Evolutionary conservation across 2,329 filamentous ascomycete genomes (phyloP).

Genomic region (Plectosphaerella cucumerina): DNA sequence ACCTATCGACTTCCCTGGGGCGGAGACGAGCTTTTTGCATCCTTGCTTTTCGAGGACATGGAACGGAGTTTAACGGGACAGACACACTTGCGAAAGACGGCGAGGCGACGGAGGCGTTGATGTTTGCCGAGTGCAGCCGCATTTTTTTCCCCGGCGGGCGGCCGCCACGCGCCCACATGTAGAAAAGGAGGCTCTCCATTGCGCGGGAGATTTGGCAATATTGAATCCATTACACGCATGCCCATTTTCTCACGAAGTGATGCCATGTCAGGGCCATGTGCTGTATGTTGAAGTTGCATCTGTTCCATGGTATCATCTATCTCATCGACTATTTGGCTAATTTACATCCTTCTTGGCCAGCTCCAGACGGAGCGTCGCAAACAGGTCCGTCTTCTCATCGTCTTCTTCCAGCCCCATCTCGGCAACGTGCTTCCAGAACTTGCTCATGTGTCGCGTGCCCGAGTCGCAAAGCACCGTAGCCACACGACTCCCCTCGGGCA

Average conservation of each 20-base stretch:
- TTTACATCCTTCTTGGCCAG: constrained; percentile 5
- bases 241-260: too few species aligned
- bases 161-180: too few species aligned
- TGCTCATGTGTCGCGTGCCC: constrained; percentile 78
- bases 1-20: not conserved
- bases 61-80: not conserved
- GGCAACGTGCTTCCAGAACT: constrained; percentile 75
- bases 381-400: constrained; percentile 40
- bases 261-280: too few species aligned
- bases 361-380: constrained; percentile 44
- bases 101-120: not conserved
- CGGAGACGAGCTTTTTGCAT: not conserved
- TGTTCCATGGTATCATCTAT: too few species aligned
- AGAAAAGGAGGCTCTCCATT: too few species aligned
- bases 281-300: too few species aligned
- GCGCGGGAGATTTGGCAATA: too few species aligned
- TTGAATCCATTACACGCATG: too few species aligned
- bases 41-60: not conserved
- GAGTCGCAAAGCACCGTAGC: constrained; percentile 84
- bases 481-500: constrained; percentile 60
- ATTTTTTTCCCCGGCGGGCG: too few species aligned
- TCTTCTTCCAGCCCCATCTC: constrained; percentile 64
- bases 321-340: not conserved
- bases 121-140: not conserved
- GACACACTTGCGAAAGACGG: not conserved